Conservation (phyloP, 805 yeast genomes). For the Yamadazyma sp. region DNA sequence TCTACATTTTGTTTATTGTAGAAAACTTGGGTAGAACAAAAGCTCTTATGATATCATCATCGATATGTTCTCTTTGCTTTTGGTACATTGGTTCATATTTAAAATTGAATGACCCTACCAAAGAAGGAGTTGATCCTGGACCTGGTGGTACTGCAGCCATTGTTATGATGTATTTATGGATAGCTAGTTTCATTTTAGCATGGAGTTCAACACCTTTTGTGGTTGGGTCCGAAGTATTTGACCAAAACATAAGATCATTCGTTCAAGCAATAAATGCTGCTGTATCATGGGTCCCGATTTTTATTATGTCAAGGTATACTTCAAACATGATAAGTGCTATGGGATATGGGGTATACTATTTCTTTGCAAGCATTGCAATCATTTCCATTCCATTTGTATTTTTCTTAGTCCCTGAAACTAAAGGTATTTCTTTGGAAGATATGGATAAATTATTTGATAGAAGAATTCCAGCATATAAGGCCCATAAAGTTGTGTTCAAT, state of each 20-base stretch:
- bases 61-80: slow-evolving; percentile 32
- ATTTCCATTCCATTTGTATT: slow-evolving; percentile 6
- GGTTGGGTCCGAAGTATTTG: slow-evolving; percentile 37
- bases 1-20: slow-evolving; percentile 32
- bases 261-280: slow-evolving; percentile 41
- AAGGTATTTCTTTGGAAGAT: slow-evolving; percentile 9
- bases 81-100: slow-evolving; percentile 40
- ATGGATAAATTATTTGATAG: slow-evolving; percentile 22
- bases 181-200: slow-evolving; percentile 37
- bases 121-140: slow-evolving; percentile 28
- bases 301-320: slow-evolving; percentile 34
- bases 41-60: slow-evolving; percentile 34
- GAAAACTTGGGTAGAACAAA: slow-evolving; percentile 34
- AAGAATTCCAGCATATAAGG: slow-evolving; percentile 20
- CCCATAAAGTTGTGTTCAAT: slow-evolving; percentile 18
- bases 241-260: slow-evolving; percentile 38
- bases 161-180: slow-evolving; percentile 41
- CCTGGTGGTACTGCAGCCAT: slow-evolving; percentile 40
- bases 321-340: slow-evolving; percentile 31
- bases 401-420: slow-evolving; percentile 8
- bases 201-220: slow-evolving; percentile 43
- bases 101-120: slow-evolving; percentile 31
- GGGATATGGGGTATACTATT: slow-evolving; percentile 16
- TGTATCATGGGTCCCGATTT: slow-evolving; percentile 38
- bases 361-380: slow-evolving; percentile 5